A percentile compares a stretch with the other conserved stretches of the same genome.
These are phyloP conservation scores for Phytopythium aichiense DNA, from an alignment of 352 stramenopile species.

Conservation along the genomic window DNA sequence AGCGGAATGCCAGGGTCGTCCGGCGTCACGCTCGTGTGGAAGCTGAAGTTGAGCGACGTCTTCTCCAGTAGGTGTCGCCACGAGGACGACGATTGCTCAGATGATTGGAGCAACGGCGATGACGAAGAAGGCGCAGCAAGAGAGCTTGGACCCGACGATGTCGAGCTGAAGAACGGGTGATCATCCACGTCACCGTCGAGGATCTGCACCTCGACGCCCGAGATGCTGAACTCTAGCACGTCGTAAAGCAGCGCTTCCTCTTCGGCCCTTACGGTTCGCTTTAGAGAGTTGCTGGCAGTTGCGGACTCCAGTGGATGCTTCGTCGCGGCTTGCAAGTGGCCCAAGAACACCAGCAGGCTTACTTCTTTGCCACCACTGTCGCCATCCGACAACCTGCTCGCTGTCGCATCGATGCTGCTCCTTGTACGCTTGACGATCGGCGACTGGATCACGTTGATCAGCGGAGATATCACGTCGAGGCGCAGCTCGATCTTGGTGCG, in stretches of 20 bases:
- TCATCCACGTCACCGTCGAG: constrained; percentile 23
- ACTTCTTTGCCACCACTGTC: constrained; percentile 19
- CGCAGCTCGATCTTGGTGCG: constrained; percentile 71
- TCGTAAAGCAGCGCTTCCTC: constrained; percentile 63
- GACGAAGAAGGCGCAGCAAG: not conserved
- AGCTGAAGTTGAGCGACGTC: constrained; percentile 65
- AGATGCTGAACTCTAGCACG: constrained; percentile 71
- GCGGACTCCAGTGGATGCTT: constrained; percentile 18
- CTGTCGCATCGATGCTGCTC: not conserved
- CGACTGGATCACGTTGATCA: constrained; percentile 70
- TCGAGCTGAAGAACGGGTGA: not conserved
- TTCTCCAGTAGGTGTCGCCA: constrained; percentile 72
- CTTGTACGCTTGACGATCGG: constrained; percentile 10
- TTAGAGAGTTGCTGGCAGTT: not conserved
- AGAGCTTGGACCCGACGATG: not conserved
- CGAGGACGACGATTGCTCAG: constrained; percentile 8
- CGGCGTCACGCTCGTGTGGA: constrained; percentile 73
- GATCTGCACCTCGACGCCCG: constrained; percentile 73
- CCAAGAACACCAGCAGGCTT: constrained; percentile 67
- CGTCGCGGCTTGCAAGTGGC: constrained; percentile 66
- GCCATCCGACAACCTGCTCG: not conserved
- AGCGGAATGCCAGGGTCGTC: constrained; percentile 77
- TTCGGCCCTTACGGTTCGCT: not conserved
- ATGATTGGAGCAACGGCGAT: not conserved
- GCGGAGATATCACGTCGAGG: constrained; percentile 75